Percentiles rank a stretch among this genome's conserved stretches.
phyloP scores from a whole-genome alignment of 495 filamentous ascomycete genomes.

The Recurvomyces mirabilis region DNA sequence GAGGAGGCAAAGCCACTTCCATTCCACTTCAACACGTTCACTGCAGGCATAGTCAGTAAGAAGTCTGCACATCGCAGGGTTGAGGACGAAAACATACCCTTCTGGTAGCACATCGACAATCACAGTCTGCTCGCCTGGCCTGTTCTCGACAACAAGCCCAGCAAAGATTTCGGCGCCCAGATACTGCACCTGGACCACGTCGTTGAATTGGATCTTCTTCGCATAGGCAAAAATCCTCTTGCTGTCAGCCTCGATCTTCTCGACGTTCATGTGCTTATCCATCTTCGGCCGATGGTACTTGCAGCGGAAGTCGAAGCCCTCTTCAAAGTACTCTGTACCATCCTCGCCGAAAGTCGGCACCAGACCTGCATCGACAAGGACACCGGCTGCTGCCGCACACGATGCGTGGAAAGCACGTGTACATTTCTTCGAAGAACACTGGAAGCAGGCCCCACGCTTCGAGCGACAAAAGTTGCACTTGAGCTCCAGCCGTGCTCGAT shows the following conservation, averaged over 20 bases:
- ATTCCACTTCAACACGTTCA: conserved; percentile 60
- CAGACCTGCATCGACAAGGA: conserved; percentile 74
- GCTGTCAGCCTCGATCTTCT: conserved; percentile 53
- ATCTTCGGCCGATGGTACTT: conserved; percentile 85
- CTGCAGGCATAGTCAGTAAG: conserved; percentile 33
- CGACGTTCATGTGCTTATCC: conserved; percentile 54
- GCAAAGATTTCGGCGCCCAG: conserved; percentile 79
- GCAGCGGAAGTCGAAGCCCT: conserved; percentile 83
- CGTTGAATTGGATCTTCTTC: conserved; percentile 53
- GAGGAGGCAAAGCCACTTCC: conserved; percentile 62
- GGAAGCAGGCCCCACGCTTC: conserved; percentile 88
- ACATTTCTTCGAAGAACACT: conserved; percentile 93
- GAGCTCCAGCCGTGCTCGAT: conserved; percentile 77
- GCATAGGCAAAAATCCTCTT: conserved; percentile 59
- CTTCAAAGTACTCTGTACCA: conserved; percentile 78
- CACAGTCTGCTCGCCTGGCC: conserved; percentile 60
- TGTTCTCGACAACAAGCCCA: conserved; percentile 78
- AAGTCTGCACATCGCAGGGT: neutral
- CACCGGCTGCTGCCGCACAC: conserved; percentile 82
- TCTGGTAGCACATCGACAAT: conserved; percentile 77
- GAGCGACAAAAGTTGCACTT: conserved; percentile 92
- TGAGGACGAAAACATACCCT: conserved; percentile 51
- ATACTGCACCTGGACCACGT: conserved; percentile 82
- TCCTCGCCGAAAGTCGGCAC: conserved; percentile 85
- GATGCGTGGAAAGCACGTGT: conserved; percentile 89